These are phyloP conservation scores for Scutellaria minor DNA, from an alignment of 257 asterid genomes.

Conservation along the genomic window DNA sequence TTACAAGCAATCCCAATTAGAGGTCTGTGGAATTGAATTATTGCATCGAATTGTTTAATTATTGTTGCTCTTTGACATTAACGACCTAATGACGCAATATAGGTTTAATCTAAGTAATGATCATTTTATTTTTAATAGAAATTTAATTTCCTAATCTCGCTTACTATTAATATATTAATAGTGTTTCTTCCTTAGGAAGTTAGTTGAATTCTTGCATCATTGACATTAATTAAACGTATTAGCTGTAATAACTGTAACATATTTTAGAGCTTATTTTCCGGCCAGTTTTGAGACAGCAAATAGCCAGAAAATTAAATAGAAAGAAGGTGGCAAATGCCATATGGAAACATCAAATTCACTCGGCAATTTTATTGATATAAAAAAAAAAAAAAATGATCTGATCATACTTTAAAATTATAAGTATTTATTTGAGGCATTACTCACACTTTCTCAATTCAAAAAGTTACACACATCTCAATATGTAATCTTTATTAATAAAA, in stretches of 20 bases:
- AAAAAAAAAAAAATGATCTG: too few species aligned
- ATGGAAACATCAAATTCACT: neutral
- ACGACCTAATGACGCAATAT: neutral
- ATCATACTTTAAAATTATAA: too few species aligned
- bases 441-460: too few species aligned
- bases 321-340: neutral
- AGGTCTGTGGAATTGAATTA: neutral
- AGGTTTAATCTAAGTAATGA: neutral
- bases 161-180: neutral
- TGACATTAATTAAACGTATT: neutral
- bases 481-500: too few species aligned
- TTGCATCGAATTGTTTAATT: neutral
- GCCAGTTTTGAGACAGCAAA: neutral
- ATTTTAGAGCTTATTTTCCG: neutral
- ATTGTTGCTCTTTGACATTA: neutral
- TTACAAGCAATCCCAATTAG: neutral
- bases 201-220: conserved; percentile 5
- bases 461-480: too few species aligned
- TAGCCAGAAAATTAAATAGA: neutral
- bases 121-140: too few species aligned
- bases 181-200: neutral
- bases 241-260: conserved; percentile 6
- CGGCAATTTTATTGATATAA: too few species aligned
- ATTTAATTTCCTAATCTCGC: neutral
- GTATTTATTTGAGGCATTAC: too few species aligned